Base-by-base conservation (phyloP, 2,329 filamentous ascomycete species). In the Verticillium nonalfalfae region DNA sequence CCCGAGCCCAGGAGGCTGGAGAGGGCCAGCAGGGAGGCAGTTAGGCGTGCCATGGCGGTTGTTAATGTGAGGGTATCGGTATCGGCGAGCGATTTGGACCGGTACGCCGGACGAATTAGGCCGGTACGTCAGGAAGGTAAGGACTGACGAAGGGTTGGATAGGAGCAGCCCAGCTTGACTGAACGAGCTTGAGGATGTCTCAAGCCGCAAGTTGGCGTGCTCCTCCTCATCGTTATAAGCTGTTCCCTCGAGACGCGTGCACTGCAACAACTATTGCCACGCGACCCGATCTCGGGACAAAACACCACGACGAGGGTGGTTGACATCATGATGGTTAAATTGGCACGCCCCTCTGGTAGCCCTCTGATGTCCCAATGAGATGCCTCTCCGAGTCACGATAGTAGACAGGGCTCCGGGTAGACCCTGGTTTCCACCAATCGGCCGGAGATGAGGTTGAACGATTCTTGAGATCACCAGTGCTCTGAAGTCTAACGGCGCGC, bases 1-100 rank as follows among this genome's bases (percentile, higher is more conserved):
- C 55, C 62, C n/a, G 58, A 59, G 60, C 60, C 62, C 18, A 65
- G 11, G 54, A 65, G 63, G 59, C 62, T 58, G 58, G 62, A 10
- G 40, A 65, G 54, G 56, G 57, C 63, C 38, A 61, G 45, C 36
- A 64, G 63, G 50, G 59, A 54, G 18, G 61, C 40, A 56, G 57
- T 50, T 52, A 64, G 2, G 2, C 61, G 63, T 58, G 63, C 61
- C 63, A 64, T 64, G 33, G 15, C 13, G 54, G 33, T 11, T 34
- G 45, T 52, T 11, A 5, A 5, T 31, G 26, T 31, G 26, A 31
- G 26, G 26, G 5, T 31, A 31, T 31, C 26, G 26, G 26, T 31
- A 31, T 31, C 26, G 26, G 26, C 26, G 26, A 5, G 26, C 26
- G 26, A 31, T 5, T 31, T 31, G 26, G 26, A 31, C 26, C 26